phyloP scores from a whole-genome alignment of 805 yeast species.

The Saccharomyces jurei region DNA sequence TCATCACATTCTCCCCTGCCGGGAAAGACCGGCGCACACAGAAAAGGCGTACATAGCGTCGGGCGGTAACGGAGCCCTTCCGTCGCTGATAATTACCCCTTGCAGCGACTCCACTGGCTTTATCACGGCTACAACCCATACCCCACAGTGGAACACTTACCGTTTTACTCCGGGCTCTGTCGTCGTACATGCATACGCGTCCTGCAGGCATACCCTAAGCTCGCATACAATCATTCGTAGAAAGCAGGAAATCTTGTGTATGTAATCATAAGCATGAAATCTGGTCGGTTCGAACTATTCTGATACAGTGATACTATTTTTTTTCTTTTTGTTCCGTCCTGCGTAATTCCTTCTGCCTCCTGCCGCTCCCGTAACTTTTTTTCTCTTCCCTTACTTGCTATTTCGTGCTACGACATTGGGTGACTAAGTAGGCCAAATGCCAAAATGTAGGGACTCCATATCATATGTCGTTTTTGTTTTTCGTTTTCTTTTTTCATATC shows the following conservation, averaged over 20 bases:
- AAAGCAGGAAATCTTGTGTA: neutral
- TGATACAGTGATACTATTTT: neutral
- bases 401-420: neutral
- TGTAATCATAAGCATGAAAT: neutral
- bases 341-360: neutral
- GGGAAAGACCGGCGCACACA: neutral
- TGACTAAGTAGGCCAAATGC: neutral
- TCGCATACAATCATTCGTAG: neutral
- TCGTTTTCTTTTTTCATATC: neutral
- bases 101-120: neutral
- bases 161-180: neutral
- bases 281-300: neutral
- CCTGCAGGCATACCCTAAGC: neutral
- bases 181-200: neutral
- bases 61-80: neutral
- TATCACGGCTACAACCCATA: neutral
- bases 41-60: neutral
- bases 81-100: neutral
- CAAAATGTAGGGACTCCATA: neutral
- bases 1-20: neutral
- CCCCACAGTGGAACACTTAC: neutral
- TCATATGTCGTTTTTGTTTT: neutral
- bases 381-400: neutral
- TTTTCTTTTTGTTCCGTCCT: neutral
- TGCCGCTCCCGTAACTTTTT: neutral